These are phyloP conservation scores for Fusarium sulawesiense DNA, from an alignment of 2,329 filamentous ascomycete genomes.

Conservation along the genomic window DNA sequence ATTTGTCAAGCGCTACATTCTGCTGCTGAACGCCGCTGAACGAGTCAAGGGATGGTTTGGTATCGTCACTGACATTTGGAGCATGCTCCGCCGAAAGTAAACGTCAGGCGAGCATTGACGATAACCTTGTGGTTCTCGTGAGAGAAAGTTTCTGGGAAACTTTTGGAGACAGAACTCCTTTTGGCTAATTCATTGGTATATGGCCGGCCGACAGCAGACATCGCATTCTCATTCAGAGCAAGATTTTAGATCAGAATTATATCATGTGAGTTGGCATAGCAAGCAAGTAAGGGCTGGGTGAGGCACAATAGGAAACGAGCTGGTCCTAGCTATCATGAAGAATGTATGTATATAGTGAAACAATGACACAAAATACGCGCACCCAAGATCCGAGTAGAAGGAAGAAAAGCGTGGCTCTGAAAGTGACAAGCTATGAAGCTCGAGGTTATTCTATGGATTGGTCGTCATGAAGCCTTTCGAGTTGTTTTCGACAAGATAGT, in stretches of 20 bases:
- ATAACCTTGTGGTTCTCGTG: not conserved
- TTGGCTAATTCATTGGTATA: not conserved
- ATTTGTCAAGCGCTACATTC: constrained; percentile 65
- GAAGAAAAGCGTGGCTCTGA: too few relatives aligned
- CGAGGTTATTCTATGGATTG: not conserved
- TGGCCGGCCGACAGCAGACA: not conserved
- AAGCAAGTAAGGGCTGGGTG: not conserved
- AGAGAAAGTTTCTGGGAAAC: not conserved
- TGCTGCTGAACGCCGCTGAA: constrained; percentile 64
- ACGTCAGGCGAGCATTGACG: not conserved
- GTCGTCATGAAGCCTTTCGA: not conserved
- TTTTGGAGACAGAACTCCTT: not conserved
- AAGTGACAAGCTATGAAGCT: not conserved
- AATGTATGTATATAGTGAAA: not conserved
- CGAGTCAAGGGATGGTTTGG: constrained; percentile 65
- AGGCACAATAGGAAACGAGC: not conserved
- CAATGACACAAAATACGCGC: not conserved
- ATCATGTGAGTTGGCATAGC: not conserved
- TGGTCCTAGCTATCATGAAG: not conserved
- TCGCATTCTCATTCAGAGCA: not conserved
- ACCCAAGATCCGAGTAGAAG: too few relatives aligned
- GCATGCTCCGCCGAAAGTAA: constrained; percentile 41
- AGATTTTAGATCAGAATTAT: not conserved
- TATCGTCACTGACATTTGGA: constrained; percentile 50
- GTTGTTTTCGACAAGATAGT: not conserved